A percentile compares a stretch with the other conserved stretches of the same genome.
Evolutionary conservation across 2,329 filamentous ascomycete genomes (phyloP).

Genomic region (Huntiella moniliformis): DNA sequence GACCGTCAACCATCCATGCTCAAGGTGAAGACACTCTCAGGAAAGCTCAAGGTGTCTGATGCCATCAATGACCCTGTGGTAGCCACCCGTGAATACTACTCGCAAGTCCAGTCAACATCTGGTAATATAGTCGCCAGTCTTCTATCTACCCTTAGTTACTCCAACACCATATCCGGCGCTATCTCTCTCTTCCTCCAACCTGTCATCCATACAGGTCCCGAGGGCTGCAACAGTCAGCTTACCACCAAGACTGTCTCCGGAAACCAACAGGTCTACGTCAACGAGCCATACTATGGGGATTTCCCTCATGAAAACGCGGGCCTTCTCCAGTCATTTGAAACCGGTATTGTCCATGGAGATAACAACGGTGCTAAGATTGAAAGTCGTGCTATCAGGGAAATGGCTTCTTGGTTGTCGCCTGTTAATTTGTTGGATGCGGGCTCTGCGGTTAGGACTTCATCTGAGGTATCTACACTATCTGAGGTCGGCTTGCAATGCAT

Average conservation of each 20-base stretch:
- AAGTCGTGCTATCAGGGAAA: neutral
- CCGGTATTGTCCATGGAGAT: neutral
- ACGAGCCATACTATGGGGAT: neutral
- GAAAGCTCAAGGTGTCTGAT: neutral
- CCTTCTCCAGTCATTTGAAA: neutral
- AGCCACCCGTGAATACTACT: slow-evolving; percentile 1
- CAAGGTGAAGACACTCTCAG: neutral
- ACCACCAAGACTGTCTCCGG: slow-evolving; percentile 1
- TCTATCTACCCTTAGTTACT: neutral
- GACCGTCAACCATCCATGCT: neutral
- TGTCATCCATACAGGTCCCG: neutral
- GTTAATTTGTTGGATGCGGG: neutral
- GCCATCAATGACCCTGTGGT: neutral
- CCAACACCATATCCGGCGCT: neutral
- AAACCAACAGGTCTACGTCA: neutral
- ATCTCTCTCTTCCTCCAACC: neutral
- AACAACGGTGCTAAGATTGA: neutral
- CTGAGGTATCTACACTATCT: neutral
- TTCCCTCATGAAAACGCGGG: neutral
- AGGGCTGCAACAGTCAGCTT: neutral
- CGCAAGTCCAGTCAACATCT: neutral
- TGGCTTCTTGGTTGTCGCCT: neutral
- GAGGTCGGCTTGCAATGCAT: neutral
- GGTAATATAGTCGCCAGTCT: neutral
- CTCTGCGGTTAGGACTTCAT: neutral